Percentiles rank a stretch among this genome's conserved stretches.
Evolutionary conservation across 2,329 filamentous ascomycete genomes (phyloP).

Genomic region (Fonsecaea pedrosoi): DNA sequence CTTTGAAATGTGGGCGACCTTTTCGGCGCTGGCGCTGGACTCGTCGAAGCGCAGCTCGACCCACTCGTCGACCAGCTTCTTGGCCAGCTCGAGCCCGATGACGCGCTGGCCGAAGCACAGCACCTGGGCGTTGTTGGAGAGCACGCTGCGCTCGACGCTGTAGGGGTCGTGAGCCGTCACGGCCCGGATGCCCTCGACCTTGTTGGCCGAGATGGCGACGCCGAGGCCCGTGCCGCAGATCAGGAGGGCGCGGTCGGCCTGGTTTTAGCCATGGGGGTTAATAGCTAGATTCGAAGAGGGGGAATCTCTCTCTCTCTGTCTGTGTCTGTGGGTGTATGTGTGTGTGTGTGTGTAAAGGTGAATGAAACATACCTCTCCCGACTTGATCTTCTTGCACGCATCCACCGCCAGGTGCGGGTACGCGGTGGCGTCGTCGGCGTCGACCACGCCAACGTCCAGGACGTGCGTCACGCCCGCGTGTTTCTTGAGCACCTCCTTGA

Average conservation of each 20-base stretch:
- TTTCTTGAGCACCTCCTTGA: slow-evolving; percentile 74
- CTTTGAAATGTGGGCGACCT: slow-evolving; percentile 58
- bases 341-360: no score
- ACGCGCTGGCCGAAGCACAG: slow-evolving; percentile 86
- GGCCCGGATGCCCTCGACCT: slow-evolving; percentile 81
- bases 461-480: slow-evolving; percentile 71
- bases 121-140: slow-evolving; percentile 87
- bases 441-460: slow-evolving; percentile 75
- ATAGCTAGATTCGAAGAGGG: no score
- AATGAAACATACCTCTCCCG: slow-evolving; percentile 46
- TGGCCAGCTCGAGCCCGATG: slow-evolving; percentile 78
- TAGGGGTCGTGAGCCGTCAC: slow-evolving; percentile 89
- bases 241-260: slow-evolving; percentile 77
- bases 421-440: slow-evolving; percentile 73
- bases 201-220: slow-evolving; percentile 88
- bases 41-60: slow-evolving; percentile 81
- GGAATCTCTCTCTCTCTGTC: not conserved
- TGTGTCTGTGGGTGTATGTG: not conserved
- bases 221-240: slow-evolving; percentile 88
- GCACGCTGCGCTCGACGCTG: slow-evolving; percentile 77
- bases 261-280: not conserved
- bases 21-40: slow-evolving; percentile 67
- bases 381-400: slow-evolving; percentile 64
- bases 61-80: slow-evolving; percentile 80
- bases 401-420: slow-evolving; percentile 81